A percentile compares a stretch with the other conserved stretches of the same genome.
Evolutionary conservation across 495 filamentous ascomycete species (phyloP).

Genomic region (Aspergillus coremiiformis): DNA sequence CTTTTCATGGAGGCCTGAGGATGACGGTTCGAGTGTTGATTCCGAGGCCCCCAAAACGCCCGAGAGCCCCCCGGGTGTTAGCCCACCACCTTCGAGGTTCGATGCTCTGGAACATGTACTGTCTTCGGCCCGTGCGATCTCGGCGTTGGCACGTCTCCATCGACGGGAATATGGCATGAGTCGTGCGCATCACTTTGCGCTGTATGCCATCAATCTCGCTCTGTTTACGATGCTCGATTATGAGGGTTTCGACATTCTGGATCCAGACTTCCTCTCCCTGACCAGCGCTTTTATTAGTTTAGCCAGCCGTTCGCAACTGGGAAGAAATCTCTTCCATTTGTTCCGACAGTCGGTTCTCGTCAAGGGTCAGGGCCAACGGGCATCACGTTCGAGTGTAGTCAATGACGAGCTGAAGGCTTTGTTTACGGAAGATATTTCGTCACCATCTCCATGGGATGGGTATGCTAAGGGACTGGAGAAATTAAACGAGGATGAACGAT

Average conservation of each 20-base stretch:
- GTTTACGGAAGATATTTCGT: slow-evolving; percentile 28
- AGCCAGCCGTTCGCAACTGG: slow-evolving; percentile 33
- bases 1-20: slow-evolving; percentile 27
- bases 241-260: slow-evolving; percentile 30
- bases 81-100: slow-evolving; percentile 18
- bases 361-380: slow-evolving; percentile 26
- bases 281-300: slow-evolving; percentile 33
- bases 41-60: slow-evolving; percentile 26
- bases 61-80: slow-evolving; percentile 26
- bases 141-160: slow-evolving; percentile 27
- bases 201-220: slow-evolving; percentile 41
- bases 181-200: slow-evolving; percentile 36
- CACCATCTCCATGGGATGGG: slow-evolving; percentile 22
- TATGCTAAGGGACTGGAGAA: slow-evolving; percentile 36
- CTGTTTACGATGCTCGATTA: slow-evolving; percentile 35
- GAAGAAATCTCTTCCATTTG: slow-evolving; percentile 35
- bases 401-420: slow-evolving; percentile 33
- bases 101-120: slow-evolving; percentile 18
- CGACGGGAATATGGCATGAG: slow-evolving; percentile 33
- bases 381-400: slow-evolving; percentile 18
- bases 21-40: slow-evolving; percentile 7
- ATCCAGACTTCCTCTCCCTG: slow-evolving; percentile 32
- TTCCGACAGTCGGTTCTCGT: slow-evolving; percentile 33
- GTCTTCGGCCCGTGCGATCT: slow-evolving; percentile 29
- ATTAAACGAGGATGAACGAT: slow-evolving; percentile 28